phyloP scores from a whole-genome alignment of 495 filamentous ascomycete species.

The Neurospora sp. region DNA sequence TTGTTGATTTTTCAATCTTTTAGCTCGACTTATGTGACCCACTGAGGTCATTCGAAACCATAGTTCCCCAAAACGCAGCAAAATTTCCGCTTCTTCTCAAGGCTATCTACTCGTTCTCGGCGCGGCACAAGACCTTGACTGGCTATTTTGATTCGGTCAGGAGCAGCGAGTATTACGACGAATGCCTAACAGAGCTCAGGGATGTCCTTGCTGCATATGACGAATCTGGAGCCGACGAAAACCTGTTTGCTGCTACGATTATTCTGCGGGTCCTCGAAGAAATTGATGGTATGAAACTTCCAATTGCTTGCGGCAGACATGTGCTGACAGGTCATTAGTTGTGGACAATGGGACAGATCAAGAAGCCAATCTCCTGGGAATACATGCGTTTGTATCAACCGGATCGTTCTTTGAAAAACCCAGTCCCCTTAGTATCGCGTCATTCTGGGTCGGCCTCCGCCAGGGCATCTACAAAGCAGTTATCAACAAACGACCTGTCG shows the following conservation, averaged over 20 bases:
- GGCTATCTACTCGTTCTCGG: slow-evolving; percentile 49
- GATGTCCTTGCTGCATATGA: slow-evolving; percentile 34
- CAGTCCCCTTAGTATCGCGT: slow-evolving; percentile 36
- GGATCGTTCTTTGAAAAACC: slow-evolving; percentile 17
- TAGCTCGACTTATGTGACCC: slow-evolving; percentile 51
- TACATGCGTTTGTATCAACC: slow-evolving; percentile 33
- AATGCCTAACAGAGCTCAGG: slow-evolving; percentile 42
- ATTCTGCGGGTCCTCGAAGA: slow-evolving; percentile 54
- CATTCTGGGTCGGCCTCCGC: slow-evolving; percentile 48
- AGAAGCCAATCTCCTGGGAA: slow-evolving; percentile 40
- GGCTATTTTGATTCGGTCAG: slow-evolving; percentile 33
- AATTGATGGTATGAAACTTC: slow-evolving; percentile 38
- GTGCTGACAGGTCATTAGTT: slow-evolving; percentile 10
- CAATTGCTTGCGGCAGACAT: slow-evolving; percentile 5
- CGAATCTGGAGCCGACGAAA: slow-evolving; percentile 46
- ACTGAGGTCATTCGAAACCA: slow-evolving; percentile 40
- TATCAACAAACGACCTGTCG: slow-evolving; percentile 36
- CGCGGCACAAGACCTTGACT: slow-evolving; percentile 43
- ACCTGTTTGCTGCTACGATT: slow-evolving; percentile 50
- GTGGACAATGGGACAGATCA: slow-evolving; percentile 28
- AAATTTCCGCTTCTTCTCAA: slow-evolving; percentile 44
- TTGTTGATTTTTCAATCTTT: background rate
- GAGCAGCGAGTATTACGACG: slow-evolving; percentile 39
- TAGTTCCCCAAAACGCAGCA: slow-evolving; percentile 42
- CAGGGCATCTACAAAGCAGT: slow-evolving; percentile 49